Evolutionary conservation across 148 eudicot genomes (phyloP).

Genomic region (Salicornia ramosissima): DNA sequence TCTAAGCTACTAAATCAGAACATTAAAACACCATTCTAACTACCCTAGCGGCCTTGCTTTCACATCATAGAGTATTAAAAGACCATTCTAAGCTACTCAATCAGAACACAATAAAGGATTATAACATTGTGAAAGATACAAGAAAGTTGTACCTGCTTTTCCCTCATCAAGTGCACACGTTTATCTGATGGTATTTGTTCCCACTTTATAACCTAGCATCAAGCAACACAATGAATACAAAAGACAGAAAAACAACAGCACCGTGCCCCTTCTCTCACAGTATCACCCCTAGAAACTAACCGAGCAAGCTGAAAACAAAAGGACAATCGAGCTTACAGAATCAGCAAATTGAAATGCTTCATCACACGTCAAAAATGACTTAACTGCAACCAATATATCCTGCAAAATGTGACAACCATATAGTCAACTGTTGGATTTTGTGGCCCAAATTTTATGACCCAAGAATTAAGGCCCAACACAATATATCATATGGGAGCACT

Average conservation of each 20-base stretch:
- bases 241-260: background rate
- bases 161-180: constrained; percentile 74
- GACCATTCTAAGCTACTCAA: background rate
- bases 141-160: constrained; percentile 57
- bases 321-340: constrained; percentile 43
- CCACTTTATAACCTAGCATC: constrained; percentile 67
- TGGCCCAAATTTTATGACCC: too few relatives aligned
- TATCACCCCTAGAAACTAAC: too few relatives aligned
- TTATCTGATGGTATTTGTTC: constrained; percentile 70
- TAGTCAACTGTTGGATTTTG: constrained; percentile 14
- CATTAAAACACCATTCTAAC: too few relatives aligned
- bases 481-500: too few relatives aligned
- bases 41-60: background rate
- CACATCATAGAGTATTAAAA: background rate
- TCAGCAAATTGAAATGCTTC: constrained; percentile 80
- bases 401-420: constrained; percentile 24
- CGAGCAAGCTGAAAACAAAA: background rate
- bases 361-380: constrained; percentile 55
- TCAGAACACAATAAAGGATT: background rate
- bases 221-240: background rate
- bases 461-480: too few relatives aligned
- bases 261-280: background rate
- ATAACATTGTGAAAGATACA: background rate
- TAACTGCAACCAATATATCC: constrained; percentile 66
- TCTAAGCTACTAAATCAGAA: too few relatives aligned